Conservation (phyloP, 2,329 filamentous ascomycete species). For the Colletotrichum costaricense region DNA sequence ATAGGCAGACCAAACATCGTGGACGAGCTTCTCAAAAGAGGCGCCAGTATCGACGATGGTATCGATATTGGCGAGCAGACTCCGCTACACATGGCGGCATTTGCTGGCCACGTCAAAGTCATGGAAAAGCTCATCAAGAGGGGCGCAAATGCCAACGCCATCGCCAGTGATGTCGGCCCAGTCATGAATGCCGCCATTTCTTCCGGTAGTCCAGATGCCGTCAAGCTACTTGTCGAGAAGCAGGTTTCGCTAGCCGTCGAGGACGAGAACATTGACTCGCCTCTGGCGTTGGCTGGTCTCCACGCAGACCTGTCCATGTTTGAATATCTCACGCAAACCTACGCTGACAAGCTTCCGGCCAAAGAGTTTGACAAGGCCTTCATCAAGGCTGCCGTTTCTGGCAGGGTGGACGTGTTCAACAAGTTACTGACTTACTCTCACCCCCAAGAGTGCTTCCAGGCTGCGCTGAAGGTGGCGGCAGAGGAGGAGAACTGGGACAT, state of each 20-base stretch:
- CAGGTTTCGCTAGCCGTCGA: constrained; percentile 49
- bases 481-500: constrained; percentile 52
- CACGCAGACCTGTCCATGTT: constrained; percentile 54
- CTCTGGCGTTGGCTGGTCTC: constrained; percentile 50
- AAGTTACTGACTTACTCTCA: constrained; percentile 50
- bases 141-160: constrained; percentile 51
- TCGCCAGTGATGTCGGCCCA: constrained; percentile 40
- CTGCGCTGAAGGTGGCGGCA: constrained; percentile 46
- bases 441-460: constrained; percentile 44
- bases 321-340: constrained; percentile 53
- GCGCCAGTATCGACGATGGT: constrained; percentile 48
- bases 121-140: constrained; percentile 52
- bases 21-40: constrained; percentile 48
- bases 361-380: constrained; percentile 53
- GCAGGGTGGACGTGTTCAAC: constrained; percentile 53
- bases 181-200: constrained; percentile 55
- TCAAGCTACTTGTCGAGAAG: constrained; percentile 51
- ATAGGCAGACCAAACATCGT: constrained; percentile 49
- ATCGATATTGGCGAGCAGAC: constrained; percentile 46
- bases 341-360: constrained; percentile 49
- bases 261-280: constrained; percentile 43
- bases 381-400: constrained; percentile 49
- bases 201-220: constrained; percentile 53
- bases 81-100: constrained; percentile 53
- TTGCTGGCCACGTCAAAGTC: constrained; percentile 49